These are phyloP conservation scores for Pseudofabraea citricarpa DNA, from an alignment of 2,329 filamentous ascomycete species.

Conservation along the genomic window DNA sequence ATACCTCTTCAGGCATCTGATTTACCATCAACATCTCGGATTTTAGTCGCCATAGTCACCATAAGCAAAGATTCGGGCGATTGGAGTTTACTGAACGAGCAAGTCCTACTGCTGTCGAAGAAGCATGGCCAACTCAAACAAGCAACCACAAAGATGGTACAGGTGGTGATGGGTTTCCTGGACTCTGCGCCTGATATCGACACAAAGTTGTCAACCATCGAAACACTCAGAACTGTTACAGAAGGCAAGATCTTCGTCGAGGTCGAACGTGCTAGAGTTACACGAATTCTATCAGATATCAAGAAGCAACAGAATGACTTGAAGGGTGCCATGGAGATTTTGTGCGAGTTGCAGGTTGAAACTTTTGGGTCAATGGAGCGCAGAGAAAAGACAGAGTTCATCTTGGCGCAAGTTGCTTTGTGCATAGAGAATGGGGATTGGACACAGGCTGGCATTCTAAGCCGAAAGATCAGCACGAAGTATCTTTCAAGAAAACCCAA, in stretches of 20 bases:
- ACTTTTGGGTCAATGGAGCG: slow-evolving; percentile 98
- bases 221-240: slow-evolving; percentile 91
- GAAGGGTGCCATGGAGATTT: slow-evolving; percentile 82
- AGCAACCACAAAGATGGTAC: slow-evolving; percentile 98
- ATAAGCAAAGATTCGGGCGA: slow-evolving; percentile 90
- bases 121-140: slow-evolving; percentile 99
- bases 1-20: slow-evolving; percentile 71
- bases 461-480: slow-evolving; percentile 92
- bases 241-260: slow-evolving; percentile 99
- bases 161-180: slow-evolving; percentile 89
- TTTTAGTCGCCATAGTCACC: slow-evolving; percentile 84
- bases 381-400: slow-evolving; percentile 98
- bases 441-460: slow-evolving; percentile 90
- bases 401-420: slow-evolving; percentile 86
- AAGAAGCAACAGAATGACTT: slow-evolving; percentile 94
- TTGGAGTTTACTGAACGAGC: slow-evolving; percentile 94
- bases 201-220: slow-evolving; percentile 88
- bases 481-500: slow-evolving; percentile 89
- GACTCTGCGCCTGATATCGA: slow-evolving; percentile 80
- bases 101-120: slow-evolving; percentile 93
- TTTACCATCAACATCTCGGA: slow-evolving; percentile 86
- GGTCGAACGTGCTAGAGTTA: slow-evolving; percentile 93
- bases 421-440: slow-evolving; percentile 96
- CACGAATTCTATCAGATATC: slow-evolving; percentile 92
- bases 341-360: slow-evolving; percentile 97